Percentiles rank a stretch among this genome's conserved stretches.
Conservation (phyloP, 148 eudicot genomes). For the Vaccinium macrocarpon region DNA sequence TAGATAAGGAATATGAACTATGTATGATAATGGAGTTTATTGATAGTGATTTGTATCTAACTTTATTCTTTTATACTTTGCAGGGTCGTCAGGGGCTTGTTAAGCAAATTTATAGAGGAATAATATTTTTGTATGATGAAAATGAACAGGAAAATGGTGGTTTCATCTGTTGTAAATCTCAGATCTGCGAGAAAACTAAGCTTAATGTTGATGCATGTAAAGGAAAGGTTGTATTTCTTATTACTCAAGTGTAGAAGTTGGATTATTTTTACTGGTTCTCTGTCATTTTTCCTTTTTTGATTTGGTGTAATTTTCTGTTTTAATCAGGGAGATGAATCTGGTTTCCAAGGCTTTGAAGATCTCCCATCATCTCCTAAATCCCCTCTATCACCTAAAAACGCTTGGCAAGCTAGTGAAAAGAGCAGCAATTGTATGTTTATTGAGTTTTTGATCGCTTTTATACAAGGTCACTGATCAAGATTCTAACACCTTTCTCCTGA, state of each 20-base stretch:
- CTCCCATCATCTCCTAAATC: constrained; percentile 74
- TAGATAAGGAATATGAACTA: not conserved
- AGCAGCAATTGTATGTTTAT: constrained; percentile 51
- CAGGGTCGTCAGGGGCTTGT: constrained; percentile 84
- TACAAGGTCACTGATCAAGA: not conserved
- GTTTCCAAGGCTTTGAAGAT: constrained; percentile 58
- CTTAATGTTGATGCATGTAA: constrained; percentile 38
- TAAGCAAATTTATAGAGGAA: constrained; percentile 77
- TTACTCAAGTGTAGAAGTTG: constrained; percentile 1
- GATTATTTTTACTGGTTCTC: constrained; percentile 4
- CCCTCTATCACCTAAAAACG: constrained; percentile 63
- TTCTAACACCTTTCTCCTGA: not conserved
- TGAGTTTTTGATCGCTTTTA: constrained; percentile 5
- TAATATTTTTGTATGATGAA: constrained; percentile 70
- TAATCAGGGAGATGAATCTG: constrained; percentile 55
- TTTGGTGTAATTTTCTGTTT: not conserved
- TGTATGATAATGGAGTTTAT: not conserved
- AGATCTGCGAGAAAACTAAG: constrained; percentile 65
- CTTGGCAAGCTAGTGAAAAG: constrained; percentile 56
- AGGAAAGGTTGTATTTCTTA: constrained; percentile 59
- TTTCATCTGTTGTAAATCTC: constrained; percentile 68
- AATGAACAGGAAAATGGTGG: constrained; percentile 70
- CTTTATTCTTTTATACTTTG: constrained; percentile 16
- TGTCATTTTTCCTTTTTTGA: not conserved
- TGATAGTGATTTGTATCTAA: not conserved